Base-by-base conservation (phyloP, 768 basidiomycete species). In the Boletus reticuloceps region DNA sequence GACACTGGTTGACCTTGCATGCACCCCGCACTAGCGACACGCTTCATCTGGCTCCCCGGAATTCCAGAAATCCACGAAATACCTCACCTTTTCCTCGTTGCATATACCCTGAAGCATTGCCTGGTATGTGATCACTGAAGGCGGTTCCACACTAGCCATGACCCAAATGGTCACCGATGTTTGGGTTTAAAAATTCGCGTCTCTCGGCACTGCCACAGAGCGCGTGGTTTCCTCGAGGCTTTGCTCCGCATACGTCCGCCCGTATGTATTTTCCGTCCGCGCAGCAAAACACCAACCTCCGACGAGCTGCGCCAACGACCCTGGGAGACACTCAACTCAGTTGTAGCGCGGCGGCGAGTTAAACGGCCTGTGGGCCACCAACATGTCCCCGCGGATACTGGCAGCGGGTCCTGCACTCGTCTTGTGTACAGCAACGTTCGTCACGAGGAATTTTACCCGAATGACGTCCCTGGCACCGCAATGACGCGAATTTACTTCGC, bases 211-310 rank as follows among this genome's bases (percentile, higher is more conserved):
- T 31, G 71, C 69, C 69, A 60, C 58, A 45, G 37, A 27, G 45
- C 55, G 54, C 47, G 40, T 65, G 66, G 59, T 44, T 51, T 13
- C 66, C 70, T 70, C 60, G 64, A 72, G 69, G 69, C 59, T 40
- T n/a, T 47, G 29, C 56, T 39, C 25, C 48, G 37, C 51, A 32
- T 37, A 43, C 50, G 37, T 29, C 46, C 19, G 32, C 32, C 32
- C 38, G 37, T 22, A 34, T 22, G 25, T 42, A 42, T 34, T 47
- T 22, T 54, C 32, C 27, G n/a, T 50, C 41, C 27, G 25, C 22
- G 11, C 42, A 48, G 46, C 34, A 38, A 32, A 37, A 22, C 56
- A 48, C 14, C 8, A 12, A 20, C 19, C 25, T 45, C 32, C 19
- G 38, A 19, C 51, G 32, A 49, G 34, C 40, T 19, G 40, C 41